Conservation (phyloP, 148 eudicot genomes). For the Camellia lanceoleosa region DNA sequence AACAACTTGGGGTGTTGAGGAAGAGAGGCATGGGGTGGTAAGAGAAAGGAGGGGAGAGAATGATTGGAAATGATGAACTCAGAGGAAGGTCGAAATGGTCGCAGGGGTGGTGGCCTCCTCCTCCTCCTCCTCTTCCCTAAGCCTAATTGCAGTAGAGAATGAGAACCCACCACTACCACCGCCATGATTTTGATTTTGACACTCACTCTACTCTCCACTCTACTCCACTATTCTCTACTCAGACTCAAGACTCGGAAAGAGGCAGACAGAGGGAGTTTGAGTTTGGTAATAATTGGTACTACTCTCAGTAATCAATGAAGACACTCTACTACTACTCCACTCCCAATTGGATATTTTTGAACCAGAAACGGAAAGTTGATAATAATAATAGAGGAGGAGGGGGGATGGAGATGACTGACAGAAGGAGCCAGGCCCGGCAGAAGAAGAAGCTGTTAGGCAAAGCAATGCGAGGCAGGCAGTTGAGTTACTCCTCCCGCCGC, state of each 20-base stretch:
- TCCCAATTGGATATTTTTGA: no score
- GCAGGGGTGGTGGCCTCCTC: constrained; percentile 17
- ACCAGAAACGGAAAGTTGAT: no score
- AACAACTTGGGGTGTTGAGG: background rate
- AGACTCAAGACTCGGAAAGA: no score
- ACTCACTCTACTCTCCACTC: background rate
- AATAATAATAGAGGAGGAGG: no score
- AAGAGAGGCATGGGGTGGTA: background rate
- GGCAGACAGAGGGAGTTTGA: background rate
- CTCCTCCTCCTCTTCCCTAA: background rate
- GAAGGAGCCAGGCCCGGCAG: no score
- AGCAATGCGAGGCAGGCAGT: no score
- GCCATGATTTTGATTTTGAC: background rate
- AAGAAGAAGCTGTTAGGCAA: no score
- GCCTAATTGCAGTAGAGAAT: constrained; percentile 19
- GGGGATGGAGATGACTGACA: no score
- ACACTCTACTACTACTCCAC: no score
- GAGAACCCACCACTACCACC: constrained; percentile 18
- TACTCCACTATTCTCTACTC: no score
- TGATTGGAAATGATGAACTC: background rate
- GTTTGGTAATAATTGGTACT: background rate
- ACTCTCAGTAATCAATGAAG: no score
- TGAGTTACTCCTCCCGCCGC: background rate
- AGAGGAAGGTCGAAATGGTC: constrained; percentile 9
- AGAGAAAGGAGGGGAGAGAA: background rate